Evolutionary conservation across 2,329 filamentous ascomycete species (phyloP), one percentile per base, ranked within the genome.

Genomic region (Fusarium zealandicum): DNA sequence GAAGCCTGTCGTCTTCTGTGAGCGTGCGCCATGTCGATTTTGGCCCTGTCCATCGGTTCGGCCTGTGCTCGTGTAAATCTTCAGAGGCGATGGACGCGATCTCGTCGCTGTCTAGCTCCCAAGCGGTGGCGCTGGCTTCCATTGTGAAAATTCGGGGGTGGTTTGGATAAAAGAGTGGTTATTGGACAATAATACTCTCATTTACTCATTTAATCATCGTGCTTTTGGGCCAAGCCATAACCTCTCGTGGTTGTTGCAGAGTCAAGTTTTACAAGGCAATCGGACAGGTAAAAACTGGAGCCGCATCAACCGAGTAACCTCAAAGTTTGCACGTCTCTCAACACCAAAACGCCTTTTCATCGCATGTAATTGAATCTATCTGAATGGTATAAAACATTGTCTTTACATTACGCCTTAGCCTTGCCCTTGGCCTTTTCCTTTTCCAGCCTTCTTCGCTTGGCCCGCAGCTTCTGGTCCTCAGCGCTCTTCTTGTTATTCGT

Each of bases 401-500:
- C 50, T 53, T 58, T 62, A 74, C 61, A 72, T 68, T 72, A 73
- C 64, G 72, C 72, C 69, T 71, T 71, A 67, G 58, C 57, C 61
- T 66, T 66, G 44, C 67, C 70, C 72, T 82, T 79, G 52, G 70
- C 74, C 72, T 75, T 73, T 73, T 82, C 74, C 73, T 80, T 92
- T 78, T 98, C 95, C 57, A 97, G 75, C 83, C 87, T 96, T 78
- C 95, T 90, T 76, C 91, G 87, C 88, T 99, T 99, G 51, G 82
- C 84, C 66, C 93, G 84, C 73, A 99, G 78, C 77, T 88, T 90
- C 79, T 93, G 89, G 40, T 93, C 90, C 78, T 96, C 92, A 20
- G 87, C 89, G 65, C 93, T 93, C 81, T 92, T 90, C 83, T 95
- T 93, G 78, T 89, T 93, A 76, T 97, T 96, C 59, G 87, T 92